Base-by-base conservation (phyloP, 306 rosid genomes). In the Heteromeles arbutifolia region DNA sequence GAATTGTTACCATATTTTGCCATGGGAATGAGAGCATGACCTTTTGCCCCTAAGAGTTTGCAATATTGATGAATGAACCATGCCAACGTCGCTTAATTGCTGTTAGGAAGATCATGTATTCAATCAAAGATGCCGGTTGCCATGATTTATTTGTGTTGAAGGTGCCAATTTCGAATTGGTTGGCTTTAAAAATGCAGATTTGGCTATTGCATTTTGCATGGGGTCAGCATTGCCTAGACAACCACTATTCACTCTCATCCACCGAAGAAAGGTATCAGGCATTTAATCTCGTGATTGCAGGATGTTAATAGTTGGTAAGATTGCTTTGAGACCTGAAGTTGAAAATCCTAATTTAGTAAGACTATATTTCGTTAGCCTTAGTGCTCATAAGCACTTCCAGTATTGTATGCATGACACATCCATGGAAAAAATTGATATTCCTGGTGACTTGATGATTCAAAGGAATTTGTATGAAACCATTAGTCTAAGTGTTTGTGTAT, bases 121-220 rank as follows among this genome's bases (percentile, higher is more conserved):
- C 86, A 90, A 86, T 85, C 98, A 87, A 88, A 87, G 93, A 89
- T 96, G 90, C 87, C 97, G 92, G 99, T 96, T 96, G 90, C 90
- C 91, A 87, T 92, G 87, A 86, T 90, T 92, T 96, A 77, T 92
- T 93, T 90, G 80, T 90, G 86, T 85, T 92, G 89, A 91, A 93
- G 97, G 93, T 96, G 97, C 97, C 98, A 79, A 96, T 90, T 83
- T 92, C 91, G 97, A 86, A 92, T 90, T 92, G 98, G 98, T 88
- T 96, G 99, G 93, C 93, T 96, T 92, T 92, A 96, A 96, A 96
- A 92, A 83, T 92, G 99, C 99, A 96, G 99, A 96, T 96, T 89
- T 88, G 97, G 93, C 94, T 82, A 84, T 87, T 96, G 86, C 88
- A 95, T 90, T 92, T 91, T 85, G 87, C 93, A 86, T 83, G 97